Conservation (phyloP, 2,329 filamentous ascomycete genomes). For the Chaetothyriales sp. region DNA sequence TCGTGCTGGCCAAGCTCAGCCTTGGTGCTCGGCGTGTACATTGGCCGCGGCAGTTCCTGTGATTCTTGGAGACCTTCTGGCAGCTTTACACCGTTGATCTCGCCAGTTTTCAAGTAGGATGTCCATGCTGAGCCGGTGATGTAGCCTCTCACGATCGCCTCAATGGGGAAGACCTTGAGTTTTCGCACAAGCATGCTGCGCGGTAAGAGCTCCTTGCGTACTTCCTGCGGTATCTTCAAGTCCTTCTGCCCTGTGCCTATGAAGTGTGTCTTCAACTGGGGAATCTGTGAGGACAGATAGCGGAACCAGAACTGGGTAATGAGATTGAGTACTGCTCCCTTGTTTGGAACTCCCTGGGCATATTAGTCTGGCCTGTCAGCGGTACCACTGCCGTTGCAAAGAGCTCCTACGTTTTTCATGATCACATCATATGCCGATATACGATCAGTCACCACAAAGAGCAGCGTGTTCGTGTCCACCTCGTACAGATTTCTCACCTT, state of each 20-base stretch:
- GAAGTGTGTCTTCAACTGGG: constrained; percentile 50
- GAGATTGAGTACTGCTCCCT: constrained; percentile 53
- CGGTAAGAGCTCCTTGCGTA: constrained; percentile 25
- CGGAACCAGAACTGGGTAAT: constrained; percentile 58
- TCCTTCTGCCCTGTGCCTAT: constrained; percentile 43
- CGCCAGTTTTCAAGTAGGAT: constrained; percentile 60
- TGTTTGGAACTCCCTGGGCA: constrained; percentile 51
- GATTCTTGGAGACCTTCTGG: constrained; percentile 57
- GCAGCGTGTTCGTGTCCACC: constrained; percentile 54
- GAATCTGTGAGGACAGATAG: constrained; percentile 43
- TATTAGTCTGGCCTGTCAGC: constrained; percentile 23
- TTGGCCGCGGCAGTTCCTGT: constrained; percentile 52
- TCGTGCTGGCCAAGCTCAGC: constrained; percentile 66
- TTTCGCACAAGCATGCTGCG: constrained; percentile 67
- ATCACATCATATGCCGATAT: constrained; percentile 94
- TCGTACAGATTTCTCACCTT: constrained; percentile 76
- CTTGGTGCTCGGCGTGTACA: constrained; percentile 77
- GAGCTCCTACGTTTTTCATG: constrained; percentile 53
- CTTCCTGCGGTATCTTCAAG: constrained; percentile 25
- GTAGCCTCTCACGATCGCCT: constrained; percentile 80
- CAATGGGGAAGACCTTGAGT: constrained; percentile 62
- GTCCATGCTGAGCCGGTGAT: constrained; percentile 74
- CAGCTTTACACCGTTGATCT: constrained; percentile 64
- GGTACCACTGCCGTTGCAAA: constrained; percentile 24
- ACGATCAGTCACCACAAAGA: constrained; percentile 77